Percentiles rank a stretch among this genome's conserved stretches.
Conservation (phyloP, 345 rosid genomes). For the Noccaea bulbosa region DNA sequence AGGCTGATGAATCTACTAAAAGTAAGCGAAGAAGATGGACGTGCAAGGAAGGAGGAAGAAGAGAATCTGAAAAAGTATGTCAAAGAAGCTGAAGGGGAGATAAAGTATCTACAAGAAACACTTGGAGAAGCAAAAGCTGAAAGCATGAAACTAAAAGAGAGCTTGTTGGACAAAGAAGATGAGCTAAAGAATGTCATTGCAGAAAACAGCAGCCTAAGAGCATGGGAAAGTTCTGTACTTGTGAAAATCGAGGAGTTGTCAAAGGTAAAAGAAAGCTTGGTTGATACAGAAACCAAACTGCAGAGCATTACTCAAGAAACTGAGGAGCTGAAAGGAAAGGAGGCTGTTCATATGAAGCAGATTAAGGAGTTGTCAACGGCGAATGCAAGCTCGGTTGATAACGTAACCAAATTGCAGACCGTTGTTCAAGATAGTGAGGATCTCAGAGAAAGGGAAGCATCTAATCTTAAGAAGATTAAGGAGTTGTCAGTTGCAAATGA, state of each 20-base stretch:
- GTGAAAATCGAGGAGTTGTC: conserved; percentile 35
- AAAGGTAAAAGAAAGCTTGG: conserved; percentile 33
- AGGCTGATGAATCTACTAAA: conserved; percentile 65
- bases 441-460: background rate
- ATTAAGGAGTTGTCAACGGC: conserved; percentile 34
- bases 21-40: conserved; percentile 63
- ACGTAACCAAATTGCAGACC: conserved; percentile 2
- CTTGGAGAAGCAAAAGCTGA: conserved; percentile 38
- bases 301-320: conserved; percentile 53
- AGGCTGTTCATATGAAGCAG: conserved; percentile 36
- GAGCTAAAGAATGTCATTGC: conserved; percentile 59
- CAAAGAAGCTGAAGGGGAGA: conserved; percentile 72
- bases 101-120: conserved; percentile 57
- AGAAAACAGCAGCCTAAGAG: conserved; percentile 32
- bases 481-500: background rate
- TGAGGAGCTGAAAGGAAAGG: conserved; percentile 29
- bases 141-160: conserved; percentile 70
- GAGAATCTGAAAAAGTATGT: conserved; percentile 60
- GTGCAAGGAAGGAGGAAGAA: conserved; percentile 63
- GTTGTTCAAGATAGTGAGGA: conserved; percentile 5
- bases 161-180: conserved; percentile 68
- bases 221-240: conserved; percentile 16
- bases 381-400: conserved; percentile 17
- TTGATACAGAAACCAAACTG: conserved; percentile 73
- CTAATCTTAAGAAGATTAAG: no score